Evolutionary conservation across 2,329 filamentous ascomycete species (phyloP).

Genomic region (Paramyrothecium roridum): DNA sequence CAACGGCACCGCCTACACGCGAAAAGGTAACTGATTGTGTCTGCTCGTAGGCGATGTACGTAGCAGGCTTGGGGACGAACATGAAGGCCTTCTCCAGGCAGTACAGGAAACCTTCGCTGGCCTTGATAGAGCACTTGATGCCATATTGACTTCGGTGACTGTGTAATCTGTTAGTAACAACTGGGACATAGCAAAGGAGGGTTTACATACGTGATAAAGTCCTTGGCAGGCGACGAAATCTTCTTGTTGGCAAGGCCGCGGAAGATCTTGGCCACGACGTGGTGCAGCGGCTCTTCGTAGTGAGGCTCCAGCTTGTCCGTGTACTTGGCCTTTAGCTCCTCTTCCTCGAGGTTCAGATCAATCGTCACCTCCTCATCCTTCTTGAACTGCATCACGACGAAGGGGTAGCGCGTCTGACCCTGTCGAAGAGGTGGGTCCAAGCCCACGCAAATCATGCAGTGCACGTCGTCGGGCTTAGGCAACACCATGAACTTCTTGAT

Average conservation of each 20-base stretch:
- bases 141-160: slow-evolving; percentile 89
- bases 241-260: slow-evolving; percentile 92
- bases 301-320: slow-evolving; percentile 83
- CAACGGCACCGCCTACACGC: slow-evolving; percentile 89
- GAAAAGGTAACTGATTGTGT: slow-evolving; percentile 91
- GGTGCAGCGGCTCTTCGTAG: slow-evolving; percentile 91
- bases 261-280: slow-evolving; percentile 95
- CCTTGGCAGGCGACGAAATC: slow-evolving; percentile 87
- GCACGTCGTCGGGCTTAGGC: slow-evolving; percentile 96
- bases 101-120: slow-evolving; percentile 95
- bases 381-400: slow-evolving; percentile 99
- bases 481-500: slow-evolving; percentile 99
- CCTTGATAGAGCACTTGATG: slow-evolving; percentile 99
- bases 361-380: slow-evolving; percentile 95
- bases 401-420: slow-evolving; percentile 95
- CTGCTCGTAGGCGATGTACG: slow-evolving; percentile 94
- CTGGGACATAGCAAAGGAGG: slow-evolving; percentile 2
- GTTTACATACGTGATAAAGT: slow-evolving; percentile 70
- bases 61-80: slow-evolving; percentile 97
- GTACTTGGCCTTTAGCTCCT: slow-evolving; percentile 79
- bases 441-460: slow-evolving; percentile 91
- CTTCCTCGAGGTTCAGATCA: slow-evolving; percentile 93
- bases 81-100: slow-evolving; percentile 98
- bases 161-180: slow-evolving; percentile 20
- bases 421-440: slow-evolving; percentile 93